A percentile compares a stretch with the other conserved stretches of the same genome.
phyloP scores from a whole-genome alignment of 2,329 filamentous ascomycete species.

The Xylaria sp. region DNA sequence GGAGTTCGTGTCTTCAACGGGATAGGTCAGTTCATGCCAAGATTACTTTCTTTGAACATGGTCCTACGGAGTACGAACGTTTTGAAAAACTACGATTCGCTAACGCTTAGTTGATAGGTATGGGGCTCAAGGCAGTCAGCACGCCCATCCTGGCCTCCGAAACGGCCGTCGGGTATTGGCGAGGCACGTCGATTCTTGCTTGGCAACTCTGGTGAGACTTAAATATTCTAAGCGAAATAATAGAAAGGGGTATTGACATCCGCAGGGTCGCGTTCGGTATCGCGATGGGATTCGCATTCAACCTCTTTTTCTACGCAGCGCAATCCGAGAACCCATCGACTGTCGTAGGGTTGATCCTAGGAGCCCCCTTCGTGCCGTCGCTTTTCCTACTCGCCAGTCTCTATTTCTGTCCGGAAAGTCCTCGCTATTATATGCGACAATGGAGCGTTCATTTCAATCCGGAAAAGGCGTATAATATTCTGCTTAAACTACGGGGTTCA shows the following conservation, averaged over 20 bases:
- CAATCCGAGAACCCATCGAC: slow-evolving; percentile 11
- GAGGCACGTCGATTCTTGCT: slow-evolving; percentile 42
- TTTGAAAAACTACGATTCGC: neutral
- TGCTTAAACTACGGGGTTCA: slow-evolving; percentile 36
- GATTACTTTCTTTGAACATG: neutral
- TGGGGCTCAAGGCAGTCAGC: slow-evolving; percentile 46
- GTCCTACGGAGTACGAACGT: too few relatives aligned
- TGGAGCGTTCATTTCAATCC: slow-evolving; percentile 34
- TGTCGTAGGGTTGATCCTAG: slow-evolving; percentile 32
- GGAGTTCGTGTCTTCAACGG: slow-evolving; percentile 36
- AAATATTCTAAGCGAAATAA: neutral
- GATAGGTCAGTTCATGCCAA: slow-evolving; percentile 31
- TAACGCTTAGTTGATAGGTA: slow-evolving; percentile 29
- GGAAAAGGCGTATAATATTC: slow-evolving; percentile 31
- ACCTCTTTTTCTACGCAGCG: slow-evolving; percentile 34
- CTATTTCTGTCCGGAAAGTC: slow-evolving; percentile 38
- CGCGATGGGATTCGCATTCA: slow-evolving; percentile 25
- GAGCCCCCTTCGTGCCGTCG: slow-evolving; percentile 34
- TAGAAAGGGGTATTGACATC: neutral
- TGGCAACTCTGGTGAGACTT: slow-evolving; percentile 38
- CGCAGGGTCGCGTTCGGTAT: slow-evolving; percentile 27
- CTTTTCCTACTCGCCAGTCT: slow-evolving; percentile 33
- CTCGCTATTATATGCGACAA: slow-evolving; percentile 36
- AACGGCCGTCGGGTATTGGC: slow-evolving; percentile 43
- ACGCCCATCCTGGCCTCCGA: slow-evolving; percentile 44